A percentile compares a stretch with the other conserved stretches of the same genome.
Evolutionary conservation across 2,329 filamentous ascomycete species (phyloP).

Genomic region (Laburnicola sp.): DNA sequence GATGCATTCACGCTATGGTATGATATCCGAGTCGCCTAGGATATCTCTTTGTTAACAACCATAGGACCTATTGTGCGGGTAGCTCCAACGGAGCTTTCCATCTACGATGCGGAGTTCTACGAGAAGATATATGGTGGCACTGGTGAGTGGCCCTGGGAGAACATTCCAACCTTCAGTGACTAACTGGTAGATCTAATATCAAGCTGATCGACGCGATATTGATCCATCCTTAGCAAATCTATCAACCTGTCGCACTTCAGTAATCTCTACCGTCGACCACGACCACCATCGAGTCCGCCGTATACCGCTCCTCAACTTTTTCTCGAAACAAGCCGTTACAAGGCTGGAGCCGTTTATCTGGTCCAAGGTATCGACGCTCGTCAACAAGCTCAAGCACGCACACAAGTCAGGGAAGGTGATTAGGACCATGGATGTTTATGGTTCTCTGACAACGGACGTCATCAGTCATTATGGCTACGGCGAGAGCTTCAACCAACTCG

Average conservation of each 20-base stretch:
- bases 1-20: constrained; percentile 33
- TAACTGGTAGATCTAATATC: not conserved
- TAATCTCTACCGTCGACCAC: constrained; percentile 21
- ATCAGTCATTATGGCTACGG: constrained; percentile 19
- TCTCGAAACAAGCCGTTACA: constrained; percentile 26
- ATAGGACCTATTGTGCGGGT: constrained; percentile 25
- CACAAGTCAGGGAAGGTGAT: constrained; percentile 6
- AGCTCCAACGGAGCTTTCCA: constrained; percentile 22
- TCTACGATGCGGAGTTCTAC: constrained; percentile 23
- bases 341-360: constrained; percentile 26
- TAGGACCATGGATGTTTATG: constrained; percentile 3
- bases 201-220: constrained; percentile 6
- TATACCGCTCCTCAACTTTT: constrained; percentile 27
- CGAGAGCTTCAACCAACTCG: constrained; percentile 8
- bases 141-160: not conserved
- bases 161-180: not conserved
- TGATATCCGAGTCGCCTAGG: not conserved
- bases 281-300: constrained; percentile 30
- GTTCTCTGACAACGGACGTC: constrained; percentile 17
- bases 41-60: not conserved
- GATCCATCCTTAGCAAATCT: not conserved
- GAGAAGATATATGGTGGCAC: constrained; percentile 10
- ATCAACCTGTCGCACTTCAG: not conserved
- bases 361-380: constrained; percentile 9
- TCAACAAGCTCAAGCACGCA: constrained; percentile 7